Percentiles rank a stretch among this genome's conserved stretches.
Evolutionary conservation across 2,329 filamentous ascomycete species (phyloP).

Genomic region (Venturiaceae sp.): DNA sequence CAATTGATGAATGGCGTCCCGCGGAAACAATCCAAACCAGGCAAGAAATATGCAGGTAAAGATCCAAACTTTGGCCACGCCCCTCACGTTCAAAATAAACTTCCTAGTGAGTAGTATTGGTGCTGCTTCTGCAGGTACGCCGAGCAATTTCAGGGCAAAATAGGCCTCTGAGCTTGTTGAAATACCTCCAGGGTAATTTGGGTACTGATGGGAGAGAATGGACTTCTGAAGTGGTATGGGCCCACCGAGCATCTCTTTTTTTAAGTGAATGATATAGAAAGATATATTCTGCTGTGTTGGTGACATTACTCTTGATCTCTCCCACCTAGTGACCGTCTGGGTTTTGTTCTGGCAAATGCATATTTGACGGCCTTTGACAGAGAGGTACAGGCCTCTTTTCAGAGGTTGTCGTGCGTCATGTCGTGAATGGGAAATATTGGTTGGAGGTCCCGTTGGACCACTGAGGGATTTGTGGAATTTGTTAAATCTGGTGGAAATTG

Average conservation of each 20-base stretch:
- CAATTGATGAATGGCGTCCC: not conserved
- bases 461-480: no score
- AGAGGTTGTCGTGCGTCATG: not conserved
- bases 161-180: constrained; percentile 1
- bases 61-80: not conserved
- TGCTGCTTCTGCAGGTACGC: not conserved
- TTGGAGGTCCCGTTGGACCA: no score
- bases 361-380: not conserved
- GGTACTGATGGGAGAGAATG: constrained; percentile 2
- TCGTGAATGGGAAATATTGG: not conserved
- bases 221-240: not conserved
- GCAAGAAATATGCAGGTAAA: constrained; percentile 2
- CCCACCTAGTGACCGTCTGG: not conserved
- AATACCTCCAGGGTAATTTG: constrained; percentile 2
- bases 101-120: not conserved
- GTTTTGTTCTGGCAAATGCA: not conserved
- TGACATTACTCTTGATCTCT: not conserved
- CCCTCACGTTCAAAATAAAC: not conserved
- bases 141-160: not conserved
- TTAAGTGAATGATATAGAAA: not conserved
- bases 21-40: not conserved
- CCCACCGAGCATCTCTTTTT: not conserved
- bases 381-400: not conserved
- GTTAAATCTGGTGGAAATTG: no score
- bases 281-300: not conserved